These are phyloP conservation scores for Ophiostoma tasmaniense DNA, from an alignment of 2,329 filamentous ascomycete species.

Conservation along the genomic window DNA sequence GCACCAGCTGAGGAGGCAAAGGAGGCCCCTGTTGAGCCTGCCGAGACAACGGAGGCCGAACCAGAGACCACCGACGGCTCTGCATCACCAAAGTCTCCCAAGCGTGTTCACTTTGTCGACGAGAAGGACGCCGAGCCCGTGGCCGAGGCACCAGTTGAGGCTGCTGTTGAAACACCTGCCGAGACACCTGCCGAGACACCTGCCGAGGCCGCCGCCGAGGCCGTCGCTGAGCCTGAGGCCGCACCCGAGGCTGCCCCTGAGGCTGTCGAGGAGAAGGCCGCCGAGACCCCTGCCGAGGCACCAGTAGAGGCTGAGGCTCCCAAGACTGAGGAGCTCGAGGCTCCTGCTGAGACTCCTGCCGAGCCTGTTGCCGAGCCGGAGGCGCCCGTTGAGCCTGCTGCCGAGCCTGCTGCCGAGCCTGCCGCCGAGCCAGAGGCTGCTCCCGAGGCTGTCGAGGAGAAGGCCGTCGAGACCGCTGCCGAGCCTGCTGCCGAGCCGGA, in stretches of 20 bases:
- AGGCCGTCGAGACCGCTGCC: background rate
- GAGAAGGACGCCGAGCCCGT: background rate
- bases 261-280: background rate
- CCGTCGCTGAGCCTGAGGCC: background rate
- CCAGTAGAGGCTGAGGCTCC: background rate
- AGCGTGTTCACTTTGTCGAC: background rate
- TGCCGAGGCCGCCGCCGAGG: background rate
- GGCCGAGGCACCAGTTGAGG: background rate
- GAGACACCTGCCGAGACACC: background rate
- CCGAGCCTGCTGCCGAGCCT: background rate
- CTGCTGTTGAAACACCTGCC: background rate
- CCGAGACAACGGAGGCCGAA: too few relatives aligned
- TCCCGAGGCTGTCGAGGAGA: background rate
- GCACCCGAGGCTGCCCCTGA: background rate
- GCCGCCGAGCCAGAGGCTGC: background rate
- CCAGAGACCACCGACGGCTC: background rate
- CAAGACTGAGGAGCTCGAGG: background rate
- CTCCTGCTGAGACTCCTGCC: background rate
- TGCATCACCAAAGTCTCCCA: background rate
- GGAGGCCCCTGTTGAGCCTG: too few relatives aligned
- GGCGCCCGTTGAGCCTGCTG: background rate
- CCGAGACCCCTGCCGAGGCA: background rate
- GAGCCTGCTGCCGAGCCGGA: too few relatives aligned
- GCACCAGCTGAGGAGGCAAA: slow-evolving; percentile 4
- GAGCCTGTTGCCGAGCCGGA: background rate